Conservation (phyloP, 805 yeast species). For the Candida manassasensis region DNA sequence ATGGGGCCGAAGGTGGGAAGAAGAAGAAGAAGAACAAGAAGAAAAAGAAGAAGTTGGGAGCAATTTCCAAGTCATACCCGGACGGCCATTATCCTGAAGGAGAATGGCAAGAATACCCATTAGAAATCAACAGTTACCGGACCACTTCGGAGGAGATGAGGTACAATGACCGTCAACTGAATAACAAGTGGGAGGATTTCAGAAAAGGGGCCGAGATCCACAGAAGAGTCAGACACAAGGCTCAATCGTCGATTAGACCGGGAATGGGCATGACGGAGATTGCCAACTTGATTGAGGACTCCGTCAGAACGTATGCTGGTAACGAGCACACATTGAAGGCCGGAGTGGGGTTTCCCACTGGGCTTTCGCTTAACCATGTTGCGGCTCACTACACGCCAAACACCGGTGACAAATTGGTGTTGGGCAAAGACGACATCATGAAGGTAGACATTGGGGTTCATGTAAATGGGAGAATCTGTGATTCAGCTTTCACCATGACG, state of each 20-base stretch:
- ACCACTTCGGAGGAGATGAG: constrained; percentile 85
- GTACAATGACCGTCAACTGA: constrained; percentile 61
- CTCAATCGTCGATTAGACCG: constrained; percentile 70
- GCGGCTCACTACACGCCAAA: constrained; percentile 99
- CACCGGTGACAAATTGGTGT: constrained; percentile 81
- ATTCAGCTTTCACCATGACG: constrained; percentile 90
- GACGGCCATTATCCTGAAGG: constrained; percentile 81
- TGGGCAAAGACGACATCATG: constrained; percentile 86
- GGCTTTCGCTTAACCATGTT: constrained; percentile 84
- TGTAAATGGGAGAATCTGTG: constrained; percentile 89
- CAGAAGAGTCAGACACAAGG: constrained; percentile 80
- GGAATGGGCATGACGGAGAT: constrained; percentile 91
- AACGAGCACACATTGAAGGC: constrained; percentile 61
- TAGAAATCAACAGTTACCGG: constrained; percentile 61
- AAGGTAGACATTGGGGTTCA: constrained; percentile 97
- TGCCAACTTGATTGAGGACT: constrained; percentile 84
- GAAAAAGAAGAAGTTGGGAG: constrained; percentile 51
- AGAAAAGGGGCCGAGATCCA: constrained; percentile 97
- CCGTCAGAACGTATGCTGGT: constrained; percentile 69
- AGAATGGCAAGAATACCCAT: constrained; percentile 74
- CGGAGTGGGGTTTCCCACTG: constrained; percentile 99
- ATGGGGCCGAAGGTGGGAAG: constrained; percentile 11
- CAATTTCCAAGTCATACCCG: constrained; percentile 64
- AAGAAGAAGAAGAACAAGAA: constrained; percentile 45
- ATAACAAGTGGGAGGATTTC: constrained; percentile 74